These are phyloP conservation scores for Alternaria solani DNA, from an alignment of 2,329 filamentous ascomycete genomes.

Conservation along the genomic window DNA sequence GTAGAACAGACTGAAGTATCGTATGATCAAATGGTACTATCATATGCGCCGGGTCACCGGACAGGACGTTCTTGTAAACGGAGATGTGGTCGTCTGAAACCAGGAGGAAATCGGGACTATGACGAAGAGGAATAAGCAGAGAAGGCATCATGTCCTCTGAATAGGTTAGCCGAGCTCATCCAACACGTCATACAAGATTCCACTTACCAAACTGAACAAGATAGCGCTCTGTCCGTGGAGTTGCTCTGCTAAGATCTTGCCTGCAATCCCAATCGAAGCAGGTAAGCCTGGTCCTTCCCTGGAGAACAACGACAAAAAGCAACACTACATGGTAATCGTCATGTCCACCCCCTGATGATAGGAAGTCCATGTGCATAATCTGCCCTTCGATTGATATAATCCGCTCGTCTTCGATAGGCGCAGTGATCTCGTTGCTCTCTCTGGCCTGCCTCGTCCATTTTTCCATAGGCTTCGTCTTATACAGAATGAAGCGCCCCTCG, in stretches of 20 bases:
- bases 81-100: slow-evolving; percentile 49
- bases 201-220: slow-evolving; percentile 38
- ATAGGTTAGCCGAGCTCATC: slow-evolving; percentile 15
- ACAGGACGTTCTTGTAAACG: slow-evolving; percentile 52
- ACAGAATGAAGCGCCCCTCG: slow-evolving; percentile 75
- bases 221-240: slow-evolving; percentile 37
- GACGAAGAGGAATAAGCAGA: slow-evolving; percentile 52
- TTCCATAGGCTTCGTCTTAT: slow-evolving; percentile 69
- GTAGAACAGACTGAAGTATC: slow-evolving; percentile 57
- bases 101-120: slow-evolving; percentile 54
- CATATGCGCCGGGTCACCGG: slow-evolving; percentile 44
- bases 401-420: slow-evolving; percentile 66
- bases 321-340: slow-evolving; percentile 78
- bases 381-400: slow-evolving; percentile 64
- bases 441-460: slow-evolving; percentile 58
- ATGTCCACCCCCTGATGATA: slow-evolving; percentile 73
- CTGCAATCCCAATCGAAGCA: slow-evolving; percentile 61
- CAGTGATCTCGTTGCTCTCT: slow-evolving; percentile 53
- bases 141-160: slow-evolving; percentile 48
- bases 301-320: slow-evolving; percentile 65
- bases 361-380: slow-evolving; percentile 88
- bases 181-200: not conserved
- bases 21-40: slow-evolving; percentile 27
- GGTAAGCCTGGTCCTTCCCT: slow-evolving; percentile 57
- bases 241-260: slow-evolving; percentile 52